Conservation (phyloP, 2,329 filamentous ascomycete species). For the Didymosphaeria variabile region DNA sequence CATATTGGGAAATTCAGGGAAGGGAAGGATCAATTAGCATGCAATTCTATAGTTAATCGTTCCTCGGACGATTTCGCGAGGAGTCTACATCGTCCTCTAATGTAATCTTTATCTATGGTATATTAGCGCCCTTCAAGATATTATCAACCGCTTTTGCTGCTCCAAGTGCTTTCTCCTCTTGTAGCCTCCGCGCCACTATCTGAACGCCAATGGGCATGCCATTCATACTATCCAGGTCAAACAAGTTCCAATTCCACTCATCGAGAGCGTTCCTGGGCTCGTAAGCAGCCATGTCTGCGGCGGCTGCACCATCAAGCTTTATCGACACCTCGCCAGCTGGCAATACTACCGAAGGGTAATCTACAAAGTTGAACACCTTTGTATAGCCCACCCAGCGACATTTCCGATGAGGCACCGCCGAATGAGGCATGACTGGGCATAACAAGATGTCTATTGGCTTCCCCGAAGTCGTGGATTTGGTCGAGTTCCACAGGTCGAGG, state of each 20-base stretch:
- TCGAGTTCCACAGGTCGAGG: conserved; percentile 66
- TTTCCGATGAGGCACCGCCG: conserved; percentile 60
- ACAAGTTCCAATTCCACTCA: conserved; percentile 60
- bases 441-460: conserved; percentile 64
- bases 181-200: conserved; percentile 45
- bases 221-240: conserved; percentile 44
- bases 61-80: not conserved
- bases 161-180: conserved; percentile 52
- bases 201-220: conserved; percentile 51
- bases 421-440: conserved; percentile 68
- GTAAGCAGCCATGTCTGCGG: conserved; percentile 46
- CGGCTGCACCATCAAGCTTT: conserved; percentile 48
- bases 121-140: conserved; percentile 18
- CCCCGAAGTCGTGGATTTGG: conserved; percentile 55
- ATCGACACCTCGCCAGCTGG: conserved; percentile 61
- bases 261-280: conserved; percentile 61
- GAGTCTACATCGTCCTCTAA: not conserved
- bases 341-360: conserved; percentile 67
- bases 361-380: conserved; percentile 69
- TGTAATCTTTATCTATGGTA: not conserved
- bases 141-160: conserved; percentile 43
- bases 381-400: conserved; percentile 66
- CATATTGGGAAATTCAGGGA: not conserved
- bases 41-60: not conserved
- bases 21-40: not conserved